Base-by-base conservation (phyloP, 2,329 filamentous ascomycete species). In the Cryoendolithus antarcticus region DNA sequence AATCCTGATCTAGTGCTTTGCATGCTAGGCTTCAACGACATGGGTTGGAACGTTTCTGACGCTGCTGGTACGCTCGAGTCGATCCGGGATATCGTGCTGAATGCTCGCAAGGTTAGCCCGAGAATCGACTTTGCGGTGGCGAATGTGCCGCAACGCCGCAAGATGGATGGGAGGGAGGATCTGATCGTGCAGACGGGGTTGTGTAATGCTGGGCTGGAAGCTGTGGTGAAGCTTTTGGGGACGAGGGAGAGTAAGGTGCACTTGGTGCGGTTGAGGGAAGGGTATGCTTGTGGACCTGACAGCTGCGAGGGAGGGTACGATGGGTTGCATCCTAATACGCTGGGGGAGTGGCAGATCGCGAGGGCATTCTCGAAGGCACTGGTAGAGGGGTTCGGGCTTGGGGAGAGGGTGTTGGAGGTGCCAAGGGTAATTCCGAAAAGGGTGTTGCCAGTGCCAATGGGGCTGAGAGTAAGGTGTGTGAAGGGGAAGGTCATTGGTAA, bases 331-430 rank as follows among this genome's bases (percentile, higher is more conserved):
- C 64, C 64, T 1, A 63, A 61, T 35, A 54, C 55, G 4, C 47
- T 59, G 1, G 64, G 63, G 10, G 64, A 67, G 35, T 64, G 53
- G 43, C 54, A 66, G 39, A 62, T 68, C 37, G 62, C 64, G 2
- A 47, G 55, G 32, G 63, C 62, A 7, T 67, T 66, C 47, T 53
- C 57, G 2, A 37, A 44, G 7, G 52, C 54, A 6, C 52, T 65
- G 7, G 31, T 52, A 19, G 35, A 49, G 0, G 36, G 32, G 3
- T 45, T 42, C 27, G 28, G 37, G 6, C 11, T 42, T 35, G 45
- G 45, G 4, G 33, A 8, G 10, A 27, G 24, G 19, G 29, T 39
- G 6, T 21, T 47, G 15, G 24, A 32, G 4, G 30, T 49, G 2
- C 32, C 31, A 12, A n/a, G 10, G 6, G 4, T 39, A 9, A 40